Percentiles rank a stretch among this genome's conserved stretches.
Evolutionary conservation across 2,329 filamentous ascomycete genomes (phyloP).

Genomic region (Aureobasidium melanogenum): DNA sequence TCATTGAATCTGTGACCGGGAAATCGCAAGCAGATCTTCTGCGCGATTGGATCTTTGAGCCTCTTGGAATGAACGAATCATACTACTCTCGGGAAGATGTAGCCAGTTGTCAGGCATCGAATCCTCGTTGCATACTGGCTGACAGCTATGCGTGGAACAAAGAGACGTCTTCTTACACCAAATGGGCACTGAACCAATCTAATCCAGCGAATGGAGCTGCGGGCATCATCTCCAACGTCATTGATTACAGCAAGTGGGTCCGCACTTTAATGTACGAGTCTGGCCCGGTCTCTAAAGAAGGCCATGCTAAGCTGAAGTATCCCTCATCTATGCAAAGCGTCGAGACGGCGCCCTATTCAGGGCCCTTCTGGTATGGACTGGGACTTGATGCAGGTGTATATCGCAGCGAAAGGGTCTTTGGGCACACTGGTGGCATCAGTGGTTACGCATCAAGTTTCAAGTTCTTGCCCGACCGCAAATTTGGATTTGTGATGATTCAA

Average conservation of each 20-base stretch:
- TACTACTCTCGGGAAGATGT: slow-evolving; percentile 30
- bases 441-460: slow-evolving; percentile 37
- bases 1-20: slow-evolving; percentile 36
- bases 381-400: slow-evolving; percentile 35
- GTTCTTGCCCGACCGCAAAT: slow-evolving; percentile 38
- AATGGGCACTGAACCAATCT: slow-evolving; percentile 11
- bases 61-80: slow-evolving; percentile 33
- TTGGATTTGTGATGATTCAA: slow-evolving; percentile 30
- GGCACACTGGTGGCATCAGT: slow-evolving; percentile 37
- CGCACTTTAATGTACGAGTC: slow-evolving; percentile 36
- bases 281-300: slow-evolving; percentile 10
- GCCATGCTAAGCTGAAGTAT: slow-evolving; percentile 6
- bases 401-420: slow-evolving; percentile 34
- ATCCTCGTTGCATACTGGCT: slow-evolving; percentile 15
- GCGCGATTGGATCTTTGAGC: slow-evolving; percentile 28
- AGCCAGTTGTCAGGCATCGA: slow-evolving; percentile 14
- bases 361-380: slow-evolving; percentile 31
- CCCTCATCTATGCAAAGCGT: slow-evolving; percentile 1
- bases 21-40: slow-evolving; percentile 26
- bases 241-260: slow-evolving; percentile 47
- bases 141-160: slow-evolving; percentile 20
- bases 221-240: slow-evolving; percentile 35
- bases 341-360: slow-evolving; percentile 20
- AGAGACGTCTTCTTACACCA: slow-evolving; percentile 5
- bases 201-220: slow-evolving; percentile 19